Evolutionary conservation across 1,284 basidiomycete species (phyloP).

Genomic region (Austroboletus novae-zelandiae): DNA sequence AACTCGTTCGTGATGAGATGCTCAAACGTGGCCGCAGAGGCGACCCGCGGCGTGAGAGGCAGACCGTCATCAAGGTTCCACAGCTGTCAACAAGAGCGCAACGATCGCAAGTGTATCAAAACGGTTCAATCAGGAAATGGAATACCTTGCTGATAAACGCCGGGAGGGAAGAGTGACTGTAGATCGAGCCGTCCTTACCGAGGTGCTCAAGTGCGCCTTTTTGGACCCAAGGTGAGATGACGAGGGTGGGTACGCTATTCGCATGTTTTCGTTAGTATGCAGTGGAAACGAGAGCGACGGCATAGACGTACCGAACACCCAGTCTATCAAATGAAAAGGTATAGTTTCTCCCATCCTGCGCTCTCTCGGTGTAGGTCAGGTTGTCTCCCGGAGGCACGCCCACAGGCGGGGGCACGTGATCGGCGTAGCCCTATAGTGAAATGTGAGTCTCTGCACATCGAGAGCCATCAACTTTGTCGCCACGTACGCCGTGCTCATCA

Average conservation of each 20-base stretch:
- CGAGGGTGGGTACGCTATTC: slow-evolving; percentile 17
- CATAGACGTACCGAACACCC: slow-evolving; percentile 19
- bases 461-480: too few species aligned
- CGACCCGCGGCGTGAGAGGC: slow-evolving; percentile 24
- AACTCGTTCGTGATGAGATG: slow-evolving; percentile 21
- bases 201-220: slow-evolving; percentile 18
- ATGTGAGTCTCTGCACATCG: too few species aligned
- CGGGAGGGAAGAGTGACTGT: slow-evolving; percentile 24
- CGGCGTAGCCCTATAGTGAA: slow-evolving; percentile 19
- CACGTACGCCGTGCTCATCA: slow-evolving; percentile 26
- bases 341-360: slow-evolving; percentile 20
- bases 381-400: slow-evolving; percentile 24
- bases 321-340: slow-evolving; percentile 27
- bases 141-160: slow-evolving; percentile 23
- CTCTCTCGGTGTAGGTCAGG: slow-evolving; percentile 24
- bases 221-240: slow-evolving; percentile 27
- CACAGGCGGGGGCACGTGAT: slow-evolving; percentile 24
- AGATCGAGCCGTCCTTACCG: slow-evolving; percentile 11
- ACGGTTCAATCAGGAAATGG: neutral
- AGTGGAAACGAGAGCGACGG: neutral
- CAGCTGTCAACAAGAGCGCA: slow-evolving; percentile 6
- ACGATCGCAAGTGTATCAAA: neutral
- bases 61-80: slow-evolving; percentile 26
- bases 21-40: slow-evolving; percentile 23
- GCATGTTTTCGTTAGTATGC: too few species aligned